Conservation (phyloP, 2,329 filamentous ascomycete genomes). For the Chrysosporium keratinophilum region DNA sequence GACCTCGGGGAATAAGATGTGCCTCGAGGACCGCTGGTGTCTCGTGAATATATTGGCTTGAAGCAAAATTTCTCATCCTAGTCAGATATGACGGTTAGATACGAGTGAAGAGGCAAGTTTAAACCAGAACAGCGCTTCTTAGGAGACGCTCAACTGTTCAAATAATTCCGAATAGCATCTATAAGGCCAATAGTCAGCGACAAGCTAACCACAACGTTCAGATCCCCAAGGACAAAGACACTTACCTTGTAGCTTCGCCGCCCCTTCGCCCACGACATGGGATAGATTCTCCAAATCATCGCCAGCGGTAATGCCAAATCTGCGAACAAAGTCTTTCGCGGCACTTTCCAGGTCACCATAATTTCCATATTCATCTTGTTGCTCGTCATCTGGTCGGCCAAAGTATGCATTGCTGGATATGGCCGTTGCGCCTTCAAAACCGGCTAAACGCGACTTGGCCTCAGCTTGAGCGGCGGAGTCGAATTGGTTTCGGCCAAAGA, state of each 20-base stretch:
- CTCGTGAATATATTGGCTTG: not conserved
- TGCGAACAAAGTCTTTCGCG: slow-evolving; percentile 90
- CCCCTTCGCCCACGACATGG: slow-evolving; percentile 73
- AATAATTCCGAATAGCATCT: slow-evolving; percentile 41
- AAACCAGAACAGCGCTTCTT: slow-evolving; percentile 2
- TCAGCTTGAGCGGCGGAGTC: slow-evolving; percentile 72
- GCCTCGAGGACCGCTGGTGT: not conserved
- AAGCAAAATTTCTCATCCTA: not conserved
- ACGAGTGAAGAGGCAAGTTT: slow-evolving; percentile 2
- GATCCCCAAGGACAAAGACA: not conserved
- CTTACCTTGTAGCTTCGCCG: slow-evolving; percentile 66
- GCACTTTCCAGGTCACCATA: slow-evolving; percentile 89
- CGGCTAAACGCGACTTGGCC: slow-evolving; percentile 75
- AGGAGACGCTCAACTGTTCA: slow-evolving; percentile 34
- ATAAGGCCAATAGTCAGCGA: slow-evolving; percentile 3
- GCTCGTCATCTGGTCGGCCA: slow-evolving; percentile 77
- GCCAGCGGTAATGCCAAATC: slow-evolving; percentile 88
- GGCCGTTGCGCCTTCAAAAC: slow-evolving; percentile 81
- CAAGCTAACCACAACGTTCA: not conserved
- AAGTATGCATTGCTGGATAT: slow-evolving; percentile 99
- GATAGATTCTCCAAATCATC: slow-evolving; percentile 91
- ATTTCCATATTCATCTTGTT: slow-evolving; percentile 50
- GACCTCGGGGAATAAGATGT: not conserved
- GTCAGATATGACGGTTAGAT: slow-evolving; percentile 2
- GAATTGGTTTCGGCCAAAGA: slow-evolving; percentile 83